Conservation (phyloP, 345 rosid species). For the Populus alba region DNA sequence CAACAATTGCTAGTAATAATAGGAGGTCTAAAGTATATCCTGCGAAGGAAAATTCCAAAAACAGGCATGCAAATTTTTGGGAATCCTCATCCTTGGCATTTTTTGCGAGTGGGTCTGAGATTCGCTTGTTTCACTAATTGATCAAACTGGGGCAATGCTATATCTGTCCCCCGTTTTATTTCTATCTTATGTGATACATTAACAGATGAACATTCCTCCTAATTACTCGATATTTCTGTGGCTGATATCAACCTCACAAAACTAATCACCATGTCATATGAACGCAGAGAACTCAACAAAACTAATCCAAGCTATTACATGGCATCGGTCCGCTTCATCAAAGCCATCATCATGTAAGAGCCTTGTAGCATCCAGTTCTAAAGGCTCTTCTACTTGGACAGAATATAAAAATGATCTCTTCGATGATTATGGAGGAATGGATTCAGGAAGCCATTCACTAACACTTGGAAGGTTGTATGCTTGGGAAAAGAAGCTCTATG, state of each 20-base stretch:
- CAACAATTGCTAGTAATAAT: not conserved
- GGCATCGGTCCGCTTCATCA: slow-evolving; percentile 55
- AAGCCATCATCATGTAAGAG: slow-evolving; percentile 61
- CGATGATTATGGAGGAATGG: slow-evolving; percentile 68
- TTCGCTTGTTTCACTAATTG: not conserved
- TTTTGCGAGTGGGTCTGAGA: slow-evolving; percentile 1
- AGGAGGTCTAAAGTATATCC: not conserved
- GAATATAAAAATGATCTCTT: slow-evolving; percentile 57
- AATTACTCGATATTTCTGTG: not conserved
- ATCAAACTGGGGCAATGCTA: not conserved
- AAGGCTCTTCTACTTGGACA: slow-evolving; percentile 48
- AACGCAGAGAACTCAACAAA: slow-evolving; percentile 58
- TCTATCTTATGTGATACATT: not conserved
- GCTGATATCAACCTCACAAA: not conserved
- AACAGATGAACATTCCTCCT: not conserved
- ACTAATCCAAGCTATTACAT: slow-evolving; percentile 52
- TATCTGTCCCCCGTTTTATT: not conserved
- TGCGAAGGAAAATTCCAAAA: too few species aligned
- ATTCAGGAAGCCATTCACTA: slow-evolving; percentile 65
- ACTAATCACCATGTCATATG: slow-evolving; percentile 1
- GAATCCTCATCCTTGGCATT: not conserved
- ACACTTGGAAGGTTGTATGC: slow-evolving; percentile 64
- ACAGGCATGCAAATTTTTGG: not conserved
- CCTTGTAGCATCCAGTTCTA: slow-evolving; percentile 58
- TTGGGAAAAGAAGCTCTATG: slow-evolving; percentile 80